A percentile compares a stretch with the other conserved stretches of the same genome.
Conservation (phyloP, 352 stramenopile genomes). For the Pythium grandisporangium region DNA sequence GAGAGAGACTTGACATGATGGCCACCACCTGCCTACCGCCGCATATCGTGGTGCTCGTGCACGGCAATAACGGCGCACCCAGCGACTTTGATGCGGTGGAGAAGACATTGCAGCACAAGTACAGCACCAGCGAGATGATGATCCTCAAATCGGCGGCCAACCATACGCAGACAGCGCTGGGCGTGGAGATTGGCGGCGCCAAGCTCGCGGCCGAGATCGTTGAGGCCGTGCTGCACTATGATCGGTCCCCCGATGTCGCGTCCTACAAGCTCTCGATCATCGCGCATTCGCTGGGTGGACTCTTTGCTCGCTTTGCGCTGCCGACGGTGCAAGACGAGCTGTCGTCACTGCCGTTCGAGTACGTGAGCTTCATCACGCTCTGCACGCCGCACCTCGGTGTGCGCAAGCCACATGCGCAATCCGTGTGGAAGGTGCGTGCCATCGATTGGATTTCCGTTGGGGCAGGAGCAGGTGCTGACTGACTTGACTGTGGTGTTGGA, state of each 20-base stretch:
- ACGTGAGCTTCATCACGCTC: constrained; percentile 70
- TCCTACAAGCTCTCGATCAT: constrained; percentile 65
- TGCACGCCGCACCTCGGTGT: constrained; percentile 75
- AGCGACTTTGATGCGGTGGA: constrained; percentile 60
- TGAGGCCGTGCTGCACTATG: constrained; percentile 44
- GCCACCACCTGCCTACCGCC: constrained; percentile 32
- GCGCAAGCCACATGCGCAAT: constrained; percentile 39
- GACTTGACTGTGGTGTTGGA: too few relatives aligned
- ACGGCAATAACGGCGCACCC: constrained; percentile 75
- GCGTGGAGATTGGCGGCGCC: constrained; percentile 52
- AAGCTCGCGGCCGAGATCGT: constrained; percentile 61
- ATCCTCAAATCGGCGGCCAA: constrained; percentile 64
- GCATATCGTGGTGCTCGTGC: constrained; percentile 73
- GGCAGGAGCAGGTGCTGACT: too few relatives aligned
- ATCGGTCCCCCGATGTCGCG: constrained; percentile 35
- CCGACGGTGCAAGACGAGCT: constrained; percentile 44
- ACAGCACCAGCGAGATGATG: constrained; percentile 32
- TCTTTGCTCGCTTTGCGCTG: constrained; percentile 66
- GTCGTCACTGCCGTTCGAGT: constrained; percentile 43
- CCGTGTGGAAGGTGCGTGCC: constrained; percentile 64
- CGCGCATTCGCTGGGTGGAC: constrained; percentile 63
- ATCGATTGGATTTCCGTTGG: too few relatives aligned
- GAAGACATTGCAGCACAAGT: constrained; percentile 29
- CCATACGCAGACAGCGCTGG: constrained; percentile 47
- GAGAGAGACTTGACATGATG: too few relatives aligned